These are phyloP conservation scores for Aspergillus brunneoviolaceus DNA, from an alignment of 2,329 filamentous ascomycete species.

Conservation along the genomic window DNA sequence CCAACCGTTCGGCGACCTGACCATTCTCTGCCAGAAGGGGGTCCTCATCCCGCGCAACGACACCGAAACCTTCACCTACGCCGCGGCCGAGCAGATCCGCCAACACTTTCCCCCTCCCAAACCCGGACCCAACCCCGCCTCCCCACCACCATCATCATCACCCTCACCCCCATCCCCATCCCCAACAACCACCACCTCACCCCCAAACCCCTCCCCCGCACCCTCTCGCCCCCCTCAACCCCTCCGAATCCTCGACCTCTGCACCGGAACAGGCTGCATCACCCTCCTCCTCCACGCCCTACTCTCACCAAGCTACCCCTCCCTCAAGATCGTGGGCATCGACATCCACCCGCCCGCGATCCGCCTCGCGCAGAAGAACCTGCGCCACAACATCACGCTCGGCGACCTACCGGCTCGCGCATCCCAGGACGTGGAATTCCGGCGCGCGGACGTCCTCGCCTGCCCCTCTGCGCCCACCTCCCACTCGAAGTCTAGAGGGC, in stretches of 20 bases:
- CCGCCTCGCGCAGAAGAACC: background rate
- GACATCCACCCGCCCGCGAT: background rate
- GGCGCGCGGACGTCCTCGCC: background rate
- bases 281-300: background rate
- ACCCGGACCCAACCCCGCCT: too few relatives aligned
- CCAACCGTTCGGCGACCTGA: constrained; percentile 81
- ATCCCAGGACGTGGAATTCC: background rate
- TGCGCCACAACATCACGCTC: background rate
- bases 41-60: constrained; percentile 72
- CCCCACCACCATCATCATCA: background rate
- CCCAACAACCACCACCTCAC: background rate
- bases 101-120: background rate
- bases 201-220: background rate
- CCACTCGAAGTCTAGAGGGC: too few relatives aligned
- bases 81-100: background rate
- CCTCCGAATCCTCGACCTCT: background rate
- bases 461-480: too few relatives aligned
- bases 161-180: background rate
- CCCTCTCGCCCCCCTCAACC: background rate
- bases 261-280: constrained; percentile 3
- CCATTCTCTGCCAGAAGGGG: constrained; percentile 71
- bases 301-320: background rate
- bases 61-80: background rate
- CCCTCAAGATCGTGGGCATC: background rate
- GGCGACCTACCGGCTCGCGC: background rate